phyloP scores from a whole-genome alignment of 495 filamentous ascomycete genomes.

The Penicillium diatomitis region DNA sequence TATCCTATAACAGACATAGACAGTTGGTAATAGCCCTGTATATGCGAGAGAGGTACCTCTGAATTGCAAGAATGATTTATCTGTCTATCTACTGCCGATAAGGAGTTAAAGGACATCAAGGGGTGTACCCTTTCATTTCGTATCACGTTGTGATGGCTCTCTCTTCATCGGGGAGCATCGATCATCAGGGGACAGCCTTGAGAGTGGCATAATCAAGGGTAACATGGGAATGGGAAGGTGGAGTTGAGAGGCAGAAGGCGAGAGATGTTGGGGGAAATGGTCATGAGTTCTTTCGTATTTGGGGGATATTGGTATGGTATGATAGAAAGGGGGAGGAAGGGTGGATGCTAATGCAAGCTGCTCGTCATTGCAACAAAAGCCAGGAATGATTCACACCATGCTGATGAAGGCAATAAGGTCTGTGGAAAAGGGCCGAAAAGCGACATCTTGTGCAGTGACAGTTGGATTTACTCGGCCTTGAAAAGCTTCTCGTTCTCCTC shows the following conservation, averaged over 20 bases:
- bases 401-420: conserved; percentile 1
- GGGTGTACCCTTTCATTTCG: conserved; percentile 17
- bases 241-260: no score
- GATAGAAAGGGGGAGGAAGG: conserved; percentile 7
- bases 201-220: conserved; percentile 16
- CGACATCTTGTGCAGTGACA: background rate
- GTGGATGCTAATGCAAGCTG: conserved; percentile 9
- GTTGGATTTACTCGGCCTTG: conserved; percentile 29
- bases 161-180: conserved; percentile 16
- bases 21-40: conserved; percentile 6
- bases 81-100: conserved; percentile 37
- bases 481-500: conserved; percentile 91
- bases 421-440: background rate
- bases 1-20: no score
- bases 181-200: conserved; percentile 22
- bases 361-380: conserved; percentile 8
- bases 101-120: conserved; percentile 16
- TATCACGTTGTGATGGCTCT: conserved; percentile 20
- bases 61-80: conserved; percentile 2
- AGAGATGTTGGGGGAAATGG: conserved; percentile 5
- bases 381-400: conserved; percentile 5
- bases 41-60: conserved; percentile 21
- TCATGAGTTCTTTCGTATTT: conserved; percentile 4
- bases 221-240: conserved; percentile 4
- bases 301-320: conserved; percentile 2